phyloP scores from a whole-genome alignment of 75 land plant species.

The Pseudotsuga menziesii region DNA sequence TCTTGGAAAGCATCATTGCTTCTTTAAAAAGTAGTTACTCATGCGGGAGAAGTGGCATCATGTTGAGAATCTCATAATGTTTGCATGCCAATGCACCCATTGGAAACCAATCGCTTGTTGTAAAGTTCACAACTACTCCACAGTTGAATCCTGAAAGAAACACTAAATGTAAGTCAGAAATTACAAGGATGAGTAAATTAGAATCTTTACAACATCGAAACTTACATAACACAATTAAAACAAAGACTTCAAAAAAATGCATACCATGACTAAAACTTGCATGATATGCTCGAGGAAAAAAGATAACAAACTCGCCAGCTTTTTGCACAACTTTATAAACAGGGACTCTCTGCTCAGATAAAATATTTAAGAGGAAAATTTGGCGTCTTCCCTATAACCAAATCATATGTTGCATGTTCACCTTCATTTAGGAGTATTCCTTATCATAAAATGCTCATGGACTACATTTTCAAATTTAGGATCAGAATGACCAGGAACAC shows the following conservation, averaged over 20 bases:
- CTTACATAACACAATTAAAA: too few species aligned
- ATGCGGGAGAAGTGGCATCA: conserved; percentile 76
- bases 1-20: conserved; percentile 46
- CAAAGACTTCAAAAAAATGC: conserved; percentile 11
- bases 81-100: conserved; percentile 75
- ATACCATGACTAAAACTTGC: conserved; percentile 96
- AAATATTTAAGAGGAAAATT: conserved; percentile 86
- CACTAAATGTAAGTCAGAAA: not conserved
- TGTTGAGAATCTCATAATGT: conserved; percentile 74
- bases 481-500: conserved; percentile 86
- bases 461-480: conserved; percentile 73
- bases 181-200: not conserved
- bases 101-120: conserved; percentile 90
- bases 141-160: conserved; percentile 78
- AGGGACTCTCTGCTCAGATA: conserved; percentile 71
- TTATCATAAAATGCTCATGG: conserved; percentile 50
- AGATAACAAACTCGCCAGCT: conserved; percentile 86
- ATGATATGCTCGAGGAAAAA: conserved; percentile 92
- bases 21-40: conserved; percentile 90
- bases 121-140: conserved; percentile 97
- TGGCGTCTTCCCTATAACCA: conserved; percentile 89
- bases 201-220: too few species aligned
- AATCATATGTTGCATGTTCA: conserved; percentile 76
- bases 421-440: conserved; percentile 52
- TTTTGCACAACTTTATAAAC: conserved; percentile 85